phyloP scores from a whole-genome alignment of 2,329 filamentous ascomycete genomes.

The Apiospora arundinis region DNA sequence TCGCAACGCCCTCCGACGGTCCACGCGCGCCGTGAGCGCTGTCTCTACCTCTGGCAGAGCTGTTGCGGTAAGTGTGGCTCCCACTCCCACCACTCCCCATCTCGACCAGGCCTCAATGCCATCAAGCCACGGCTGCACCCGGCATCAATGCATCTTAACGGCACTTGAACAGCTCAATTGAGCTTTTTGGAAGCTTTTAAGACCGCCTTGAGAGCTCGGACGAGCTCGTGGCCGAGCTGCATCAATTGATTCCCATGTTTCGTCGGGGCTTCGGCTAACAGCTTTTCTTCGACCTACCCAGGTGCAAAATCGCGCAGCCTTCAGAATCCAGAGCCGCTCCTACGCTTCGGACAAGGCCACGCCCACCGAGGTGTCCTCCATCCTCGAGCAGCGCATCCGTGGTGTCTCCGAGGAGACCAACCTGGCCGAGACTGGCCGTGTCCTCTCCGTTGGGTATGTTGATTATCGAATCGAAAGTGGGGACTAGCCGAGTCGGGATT shows the following conservation, averaged over 20 bases:
- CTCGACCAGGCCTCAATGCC: conserved; percentile 49
- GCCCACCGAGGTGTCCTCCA: conserved; percentile 98
- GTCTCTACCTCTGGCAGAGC: conserved; percentile 91
- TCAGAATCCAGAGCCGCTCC: conserved; percentile 80
- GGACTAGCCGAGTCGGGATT: conserved; percentile 32
- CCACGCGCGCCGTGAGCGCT: conserved; percentile 91
- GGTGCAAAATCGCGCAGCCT: conserved; percentile 83
- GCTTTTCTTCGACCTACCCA: conserved; percentile 58
- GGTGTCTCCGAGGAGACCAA: conserved; percentile 96
- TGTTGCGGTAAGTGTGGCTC: conserved; percentile 81
- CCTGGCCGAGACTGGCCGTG: conserved; percentile 98
- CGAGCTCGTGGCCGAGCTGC: conserved; percentile 22
- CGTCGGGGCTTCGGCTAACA: conserved; percentile 25
- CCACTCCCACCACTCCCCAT: conserved; percentile 47
- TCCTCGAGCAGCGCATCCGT: conserved; percentile 98
- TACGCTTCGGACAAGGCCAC: conserved; percentile 96
- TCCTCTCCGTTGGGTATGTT: conserved; percentile 97
- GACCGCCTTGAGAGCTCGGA: neutral
- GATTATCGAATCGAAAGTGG: conserved; percentile 28
- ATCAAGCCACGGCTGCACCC: conserved; percentile 51
- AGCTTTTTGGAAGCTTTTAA: conserved; percentile 44
- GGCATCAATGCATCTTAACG: conserved; percentile 41
- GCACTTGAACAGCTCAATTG: conserved; percentile 45
- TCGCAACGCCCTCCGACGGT: conserved; percentile 97
- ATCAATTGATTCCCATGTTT: conserved; percentile 27